Evolutionary conservation across 148 eudicot species (phyloP).

Genomic region (Rhododendron ovatum): DNA sequence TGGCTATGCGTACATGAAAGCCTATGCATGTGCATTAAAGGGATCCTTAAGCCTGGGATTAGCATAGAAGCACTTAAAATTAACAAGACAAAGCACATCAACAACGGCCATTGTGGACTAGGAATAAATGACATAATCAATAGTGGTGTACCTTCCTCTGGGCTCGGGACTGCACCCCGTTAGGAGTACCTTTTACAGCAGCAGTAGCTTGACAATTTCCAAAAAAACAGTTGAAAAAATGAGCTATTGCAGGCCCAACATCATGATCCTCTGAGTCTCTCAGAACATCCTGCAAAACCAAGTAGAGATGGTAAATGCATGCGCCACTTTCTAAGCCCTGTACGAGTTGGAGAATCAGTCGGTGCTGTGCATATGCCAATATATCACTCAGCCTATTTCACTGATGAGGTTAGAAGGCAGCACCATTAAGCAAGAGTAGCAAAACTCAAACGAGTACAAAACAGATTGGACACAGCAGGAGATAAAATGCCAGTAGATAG

Average conservation of each 20-base stretch:
- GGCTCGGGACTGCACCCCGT: slow-evolving; percentile 33
- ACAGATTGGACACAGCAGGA: neutral
- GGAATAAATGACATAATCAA: neutral
- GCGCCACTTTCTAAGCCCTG: neutral
- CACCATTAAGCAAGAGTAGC: neutral
- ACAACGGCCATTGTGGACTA: neutral
- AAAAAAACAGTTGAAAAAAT: slow-evolving; percentile 82
- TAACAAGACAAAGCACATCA: neutral
- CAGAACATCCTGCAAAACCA: slow-evolving; percentile 63
- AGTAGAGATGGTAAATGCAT: neutral
- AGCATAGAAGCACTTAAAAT: neutral
- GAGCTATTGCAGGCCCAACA: slow-evolving; percentile 63
- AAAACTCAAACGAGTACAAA: neutral
- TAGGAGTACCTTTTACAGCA: slow-evolving; percentile 36
- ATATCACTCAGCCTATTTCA: neutral
- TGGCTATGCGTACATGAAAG: neutral
- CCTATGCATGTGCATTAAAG: neutral
- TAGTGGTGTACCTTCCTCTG: slow-evolving; percentile 59
- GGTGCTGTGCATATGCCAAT: neutral
- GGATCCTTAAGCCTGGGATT: neutral
- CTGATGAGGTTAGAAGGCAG: neutral
- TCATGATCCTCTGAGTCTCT: slow-evolving; percentile 92
- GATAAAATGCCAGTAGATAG: neutral
- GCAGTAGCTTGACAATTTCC: slow-evolving; percentile 53
- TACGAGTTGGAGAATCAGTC: neutral